phyloP scores from a whole-genome alignment of 1,284 basidiomycete species.

The Mycosarcoma maydis region DNA sequence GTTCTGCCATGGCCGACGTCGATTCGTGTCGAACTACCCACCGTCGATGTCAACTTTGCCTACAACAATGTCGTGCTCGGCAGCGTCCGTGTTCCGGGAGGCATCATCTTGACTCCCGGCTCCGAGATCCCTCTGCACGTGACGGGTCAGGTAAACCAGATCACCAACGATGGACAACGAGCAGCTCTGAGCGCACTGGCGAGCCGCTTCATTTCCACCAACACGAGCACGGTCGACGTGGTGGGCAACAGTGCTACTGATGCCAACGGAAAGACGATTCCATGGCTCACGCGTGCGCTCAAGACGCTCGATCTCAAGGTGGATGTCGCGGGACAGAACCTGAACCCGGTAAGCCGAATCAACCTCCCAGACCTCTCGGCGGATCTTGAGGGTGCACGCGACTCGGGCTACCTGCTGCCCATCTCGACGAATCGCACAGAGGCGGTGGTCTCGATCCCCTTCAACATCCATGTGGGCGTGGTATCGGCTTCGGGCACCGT shows the following conservation, averaged over 20 bases:
- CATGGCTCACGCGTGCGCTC: slow-evolving; percentile 78
- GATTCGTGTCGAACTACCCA: slow-evolving; percentile 77
- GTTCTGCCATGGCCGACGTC: slow-evolving; percentile 76
- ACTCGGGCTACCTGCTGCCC: slow-evolving; percentile 21
- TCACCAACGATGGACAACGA: slow-evolving; percentile 69
- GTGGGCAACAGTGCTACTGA: slow-evolving; percentile 71
- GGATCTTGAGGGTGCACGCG: slow-evolving; percentile 68
- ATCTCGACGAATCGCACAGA: slow-evolving; percentile 69
- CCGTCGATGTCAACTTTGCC: slow-evolving; percentile 74
- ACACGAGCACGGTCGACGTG: slow-evolving; percentile 75
- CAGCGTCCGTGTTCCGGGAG: slow-evolving; percentile 63
- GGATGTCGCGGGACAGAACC: slow-evolving; percentile 75
- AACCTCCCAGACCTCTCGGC: slow-evolving; percentile 73
- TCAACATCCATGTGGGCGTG: slow-evolving; percentile 79
- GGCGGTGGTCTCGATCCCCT: slow-evolving; percentile 78
- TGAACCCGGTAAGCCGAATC: slow-evolving; percentile 76
- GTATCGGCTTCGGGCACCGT: slow-evolving; percentile 71
- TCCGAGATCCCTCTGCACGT: slow-evolving; percentile 72
- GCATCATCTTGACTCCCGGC: slow-evolving; percentile 72
- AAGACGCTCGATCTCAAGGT: slow-evolving; percentile 75
- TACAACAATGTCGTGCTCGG: slow-evolving; percentile 66
- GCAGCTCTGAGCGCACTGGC: slow-evolving; percentile 75
- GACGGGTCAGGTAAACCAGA: slow-evolving; percentile 74
- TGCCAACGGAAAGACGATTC: slow-evolving; percentile 70
- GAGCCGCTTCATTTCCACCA: slow-evolving; percentile 74